Evolutionary conservation across 2,329 filamentous ascomycete genomes (phyloP).

Genomic region (Thermochaetoides dissita): DNA sequence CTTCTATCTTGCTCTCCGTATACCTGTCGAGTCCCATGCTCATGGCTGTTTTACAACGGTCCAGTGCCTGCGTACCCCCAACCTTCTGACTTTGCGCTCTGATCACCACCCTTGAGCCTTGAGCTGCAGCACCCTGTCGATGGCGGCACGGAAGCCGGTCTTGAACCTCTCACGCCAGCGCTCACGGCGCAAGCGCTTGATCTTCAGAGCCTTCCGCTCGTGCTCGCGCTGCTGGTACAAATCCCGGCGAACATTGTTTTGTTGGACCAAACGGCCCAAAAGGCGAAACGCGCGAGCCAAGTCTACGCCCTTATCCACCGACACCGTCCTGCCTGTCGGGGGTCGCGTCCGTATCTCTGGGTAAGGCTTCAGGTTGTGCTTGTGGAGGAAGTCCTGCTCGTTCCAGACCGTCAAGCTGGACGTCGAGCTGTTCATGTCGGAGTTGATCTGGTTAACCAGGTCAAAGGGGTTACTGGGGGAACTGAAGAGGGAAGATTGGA

Average conservation of each 20-base stretch:
- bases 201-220: constrained; percentile 61
- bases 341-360: constrained; percentile 26
- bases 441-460: background rate
- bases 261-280: constrained; percentile 24
- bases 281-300: constrained; percentile 30
- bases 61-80: no score
- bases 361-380: constrained; percentile 12
- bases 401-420: constrained; percentile 1
- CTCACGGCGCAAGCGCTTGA: constrained; percentile 58
- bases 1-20: no score
- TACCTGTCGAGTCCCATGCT: no score
- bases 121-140: constrained; percentile 53
- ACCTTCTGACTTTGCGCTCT: no score
- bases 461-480: background rate
- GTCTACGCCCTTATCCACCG: constrained; percentile 29
- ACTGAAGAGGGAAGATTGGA: background rate
- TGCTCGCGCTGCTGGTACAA: constrained; percentile 51
- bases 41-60: no score
- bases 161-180: constrained; percentile 59
- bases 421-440: constrained; percentile 3
- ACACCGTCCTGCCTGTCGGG: constrained; percentile 29
- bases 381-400: constrained; percentile 6
- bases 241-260: constrained; percentile 46
- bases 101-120: constrained; percentile 66
- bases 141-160: constrained; percentile 50